A percentile compares a stretch with the other conserved stretches of the same genome.
phyloP scores from a whole-genome alignment of 2,329 filamentous ascomycete genomes.

The Colletotrichum falcatum region DNA sequence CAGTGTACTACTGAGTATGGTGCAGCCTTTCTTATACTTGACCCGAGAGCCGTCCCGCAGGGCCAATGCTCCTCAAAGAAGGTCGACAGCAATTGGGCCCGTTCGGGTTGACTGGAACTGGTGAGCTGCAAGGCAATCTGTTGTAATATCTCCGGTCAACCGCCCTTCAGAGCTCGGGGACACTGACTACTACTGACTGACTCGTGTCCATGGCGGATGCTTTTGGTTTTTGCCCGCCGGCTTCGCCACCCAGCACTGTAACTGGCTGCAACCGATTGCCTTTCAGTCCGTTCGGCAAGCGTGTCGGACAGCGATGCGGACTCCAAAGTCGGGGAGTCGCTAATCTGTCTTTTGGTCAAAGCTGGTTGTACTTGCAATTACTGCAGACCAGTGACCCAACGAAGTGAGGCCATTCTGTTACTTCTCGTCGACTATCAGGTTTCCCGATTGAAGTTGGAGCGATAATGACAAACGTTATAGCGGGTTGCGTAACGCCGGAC shows the following conservation, averaged over 20 bases:
- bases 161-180: not conserved
- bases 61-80: not conserved
- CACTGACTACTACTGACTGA: not conserved
- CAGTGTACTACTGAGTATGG: too few relatives aligned
- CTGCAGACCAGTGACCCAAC: not conserved
- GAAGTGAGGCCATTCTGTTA: accelerated
- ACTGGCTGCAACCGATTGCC: conserved; percentile 6
- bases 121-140: not conserved
- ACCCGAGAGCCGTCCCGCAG: not conserved
- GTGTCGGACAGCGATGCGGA: conserved; percentile 9
- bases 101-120: not conserved
- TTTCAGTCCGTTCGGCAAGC: conserved; percentile 6
- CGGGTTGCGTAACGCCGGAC: not conserved
- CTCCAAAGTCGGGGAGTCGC: not conserved
- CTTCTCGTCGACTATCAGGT: too few relatives aligned
- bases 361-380: too few relatives aligned
- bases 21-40: not conserved
- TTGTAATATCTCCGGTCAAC: not conserved
- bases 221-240: too few relatives aligned
- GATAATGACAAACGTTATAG: not conserved
- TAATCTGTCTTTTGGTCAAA: not conserved
- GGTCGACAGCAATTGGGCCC: not conserved
- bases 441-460: not conserved
- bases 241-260: not conserved
- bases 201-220: too few relatives aligned